phyloP scores from a whole-genome alignment of 495 filamentous ascomycete species.

The Podospora pseudocomata region DNA sequence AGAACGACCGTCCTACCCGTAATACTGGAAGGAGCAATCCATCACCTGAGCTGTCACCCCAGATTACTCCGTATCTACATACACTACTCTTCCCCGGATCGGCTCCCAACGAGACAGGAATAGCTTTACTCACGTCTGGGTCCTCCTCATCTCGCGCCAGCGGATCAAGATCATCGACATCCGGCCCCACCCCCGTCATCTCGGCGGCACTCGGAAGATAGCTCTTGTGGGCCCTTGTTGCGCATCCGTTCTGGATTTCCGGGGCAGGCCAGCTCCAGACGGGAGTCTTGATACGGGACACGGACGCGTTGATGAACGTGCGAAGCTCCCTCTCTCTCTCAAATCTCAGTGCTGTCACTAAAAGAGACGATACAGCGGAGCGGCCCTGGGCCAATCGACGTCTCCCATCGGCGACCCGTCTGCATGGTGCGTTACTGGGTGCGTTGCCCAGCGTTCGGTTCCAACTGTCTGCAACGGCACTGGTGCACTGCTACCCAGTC shows the following conservation, averaged over 20 bases:
- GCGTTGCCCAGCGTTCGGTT: slow-evolving; percentile 7
- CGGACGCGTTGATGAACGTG: slow-evolving; percentile 6
- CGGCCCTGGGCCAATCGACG: not conserved
- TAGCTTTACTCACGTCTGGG: not conserved
- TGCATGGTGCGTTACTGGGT: not conserved
- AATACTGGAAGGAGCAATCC: slow-evolving; percentile 1
- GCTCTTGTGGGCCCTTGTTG: not conserved
- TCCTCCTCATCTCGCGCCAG: not conserved
- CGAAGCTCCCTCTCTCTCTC: not conserved
- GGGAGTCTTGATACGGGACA: slow-evolving; percentile 3
- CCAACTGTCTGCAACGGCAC: slow-evolving; percentile 20
- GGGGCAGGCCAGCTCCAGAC: not conserved
- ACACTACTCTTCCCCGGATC: not conserved
- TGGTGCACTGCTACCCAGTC: slow-evolving; percentile 21
- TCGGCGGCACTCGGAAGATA: slow-evolving; percentile 3
- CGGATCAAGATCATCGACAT: not conserved
- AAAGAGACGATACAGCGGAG: not conserved
- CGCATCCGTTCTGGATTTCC: slow-evolving; percentile 3
- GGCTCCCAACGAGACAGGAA: not conserved
- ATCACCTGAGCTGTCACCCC: too few relatives aligned
- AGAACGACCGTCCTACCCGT: not conserved
- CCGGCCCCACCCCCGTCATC: not conserved
- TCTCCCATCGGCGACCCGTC: not conserved
- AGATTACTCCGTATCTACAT: not conserved
- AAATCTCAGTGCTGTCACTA: not conserved